Base-by-base conservation (phyloP, 768 basidiomycete species). In the Rhodotorula taiwanensis region DNA sequence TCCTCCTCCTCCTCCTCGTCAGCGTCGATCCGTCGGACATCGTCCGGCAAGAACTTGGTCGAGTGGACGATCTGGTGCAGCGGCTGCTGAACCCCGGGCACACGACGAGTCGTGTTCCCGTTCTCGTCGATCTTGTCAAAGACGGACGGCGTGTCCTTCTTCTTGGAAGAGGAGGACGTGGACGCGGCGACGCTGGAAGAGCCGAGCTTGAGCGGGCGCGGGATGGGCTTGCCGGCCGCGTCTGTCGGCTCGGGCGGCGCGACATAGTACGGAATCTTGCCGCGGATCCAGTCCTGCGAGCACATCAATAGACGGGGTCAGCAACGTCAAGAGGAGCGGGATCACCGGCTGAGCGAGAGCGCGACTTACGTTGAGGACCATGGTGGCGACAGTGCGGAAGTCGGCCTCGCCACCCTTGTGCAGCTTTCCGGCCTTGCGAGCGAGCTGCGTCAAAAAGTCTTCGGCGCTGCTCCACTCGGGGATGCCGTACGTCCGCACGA, bases 181-280 rank as follows among this genome's bases (percentile, higher is more conserved):
- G 45, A 18, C n/a, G 42, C 51, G 21, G 42, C 28, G 23, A 41
- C 18, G 27, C 53, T 42, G 30, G 48, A 36, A 13, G 43, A 5
- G 33, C 47, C 60, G 50, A 64, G 55, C 48, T 56, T 59, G 57
- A 60, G 58, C 30, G 59, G 62, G 34, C 47, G 34, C 36, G 58
- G 62, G 48, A 62, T 67, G 16, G 74, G 72, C 69, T 75, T 74
- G 55, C 67, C 65, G 23, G 63, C 52, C n/a, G 56, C 52, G 64
- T 83, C 85, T 67, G 84, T 84, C 14, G 87, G 79, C 74, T 89
- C 90, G 58, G 94, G 94, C 20, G 95, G 95, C 18, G 86, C 75
- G 42, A 91, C 92, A 73, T 97, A 99, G 80, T 85, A 99, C 25
- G 95, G 95, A 73, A 99, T 94, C 71, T 90, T 86, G 13, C 94